A percentile compares a stretch with the other conserved stretches of the same genome.
Evolutionary conservation across 768 basidiomycete species (phyloP).

Genomic region (Goffeauzyma gilvescens): DNA sequence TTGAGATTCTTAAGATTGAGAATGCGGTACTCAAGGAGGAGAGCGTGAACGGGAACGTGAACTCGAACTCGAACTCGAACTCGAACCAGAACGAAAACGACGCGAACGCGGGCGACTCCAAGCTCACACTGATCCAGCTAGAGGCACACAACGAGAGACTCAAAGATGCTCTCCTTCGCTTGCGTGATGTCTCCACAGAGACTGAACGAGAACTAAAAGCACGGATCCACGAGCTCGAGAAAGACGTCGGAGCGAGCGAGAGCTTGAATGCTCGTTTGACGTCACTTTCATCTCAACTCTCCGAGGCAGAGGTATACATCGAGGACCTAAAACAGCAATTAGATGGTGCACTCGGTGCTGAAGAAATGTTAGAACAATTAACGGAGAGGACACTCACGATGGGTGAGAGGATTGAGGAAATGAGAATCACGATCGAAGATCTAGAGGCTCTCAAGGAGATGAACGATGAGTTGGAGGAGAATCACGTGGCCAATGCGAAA

Average conservation of each 20-base stretch:
- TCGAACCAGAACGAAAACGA: no score
- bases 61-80: no score
- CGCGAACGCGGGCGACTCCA: no score
- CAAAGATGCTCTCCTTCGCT: constrained; percentile 66
- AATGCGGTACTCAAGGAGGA: constrained; percentile 48
- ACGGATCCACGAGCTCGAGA: constrained; percentile 72
- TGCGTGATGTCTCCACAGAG: constrained; percentile 75
- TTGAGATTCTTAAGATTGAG: constrained; percentile 67
- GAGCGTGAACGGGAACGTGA: no score
- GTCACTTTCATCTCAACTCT: no score
- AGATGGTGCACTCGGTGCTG: constrained; percentile 83
- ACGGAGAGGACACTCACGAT: constrained; percentile 85
- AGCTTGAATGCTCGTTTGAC: no score
- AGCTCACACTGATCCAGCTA: constrained; percentile 47
- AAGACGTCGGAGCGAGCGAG: constrained; percentile 56
- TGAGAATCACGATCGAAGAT: constrained; percentile 88
- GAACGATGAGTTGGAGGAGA: constrained; percentile 91
- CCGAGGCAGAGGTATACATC: constrained; percentile 75
- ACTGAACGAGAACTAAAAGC: constrained; percentile 65
- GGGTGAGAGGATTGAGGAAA: constrained; percentile 96
- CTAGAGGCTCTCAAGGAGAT: constrained; percentile 89
- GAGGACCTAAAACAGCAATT: constrained; percentile 86
- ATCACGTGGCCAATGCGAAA: constrained; percentile 83
- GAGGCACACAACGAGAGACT: constrained; percentile 92
- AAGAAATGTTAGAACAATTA: constrained; percentile 86